Base-by-base conservation (phyloP, 1,139 yeast genomes). In the Hansenula lynferdii region DNA sequence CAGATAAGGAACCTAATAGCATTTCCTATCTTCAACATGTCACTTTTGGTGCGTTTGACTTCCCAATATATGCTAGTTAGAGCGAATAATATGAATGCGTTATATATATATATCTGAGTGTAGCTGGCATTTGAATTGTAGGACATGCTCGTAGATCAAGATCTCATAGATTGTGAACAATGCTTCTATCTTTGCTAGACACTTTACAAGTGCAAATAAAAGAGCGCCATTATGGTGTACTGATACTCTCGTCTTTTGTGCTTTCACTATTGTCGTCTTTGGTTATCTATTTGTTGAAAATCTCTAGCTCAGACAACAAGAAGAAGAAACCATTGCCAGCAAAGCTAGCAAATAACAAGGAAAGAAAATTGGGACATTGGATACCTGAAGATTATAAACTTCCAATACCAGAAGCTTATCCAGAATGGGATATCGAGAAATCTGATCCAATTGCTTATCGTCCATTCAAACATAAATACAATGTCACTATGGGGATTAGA, bases 401-500 rank as follows among this genome's bases (percentile, higher is more conserved):
- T 10, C 84, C 85, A 0, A 51, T 47, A 0, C 82, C 84, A 3
- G 51, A 57, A 24, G 65, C 72, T 11, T 74, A 53, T 44, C 60
- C 64, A 19, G 56, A 66, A 44, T 80, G 85, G 84, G 70, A 73
- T 41, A 53, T 73, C 34, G 56, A 63, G 9, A 60, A 60, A 2
- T 77, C 84, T 2, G 61, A 57, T 39, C 85, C 86, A 3, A 51
- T 75, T 31, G 81, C 84, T 20, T 78, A 78, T 52, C 62, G 85
- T 40, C 82, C 84, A 0, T 78, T 78, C 54, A 77, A 69, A 53
- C 79, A 75, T 54, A 75, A 72, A 43, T 78, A 78, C 50, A 61
- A 58, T 37, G 61, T 66, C 31, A 78, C 79, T 22, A 79, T 79
- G 85, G 85, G 84, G n/a, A 77, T 78, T 34, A 61, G 84, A 48